Conservation (phyloP, 352 stramenopile species). For the Pythium coloratum region DNA sequence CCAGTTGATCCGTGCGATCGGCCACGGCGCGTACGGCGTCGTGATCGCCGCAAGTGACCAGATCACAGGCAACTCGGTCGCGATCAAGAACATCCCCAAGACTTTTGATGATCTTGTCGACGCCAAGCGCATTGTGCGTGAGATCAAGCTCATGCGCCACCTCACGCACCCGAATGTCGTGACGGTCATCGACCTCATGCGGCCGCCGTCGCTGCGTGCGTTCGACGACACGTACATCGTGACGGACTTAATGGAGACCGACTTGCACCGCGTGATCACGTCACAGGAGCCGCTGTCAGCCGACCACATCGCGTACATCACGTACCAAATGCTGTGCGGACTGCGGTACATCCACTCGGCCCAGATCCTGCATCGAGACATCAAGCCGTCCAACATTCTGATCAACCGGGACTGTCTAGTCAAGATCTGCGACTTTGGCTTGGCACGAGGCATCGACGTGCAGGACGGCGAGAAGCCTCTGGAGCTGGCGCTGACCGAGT, state of each 20-base stretch:
- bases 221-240: slow-evolving; percentile 89
- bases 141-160: slow-evolving; percentile 85
- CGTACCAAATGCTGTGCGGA: slow-evolving; percentile 81
- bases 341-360: slow-evolving; percentile 87
- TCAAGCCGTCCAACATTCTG: slow-evolving; percentile 97
- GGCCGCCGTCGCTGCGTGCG: slow-evolving; percentile 57
- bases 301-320: slow-evolving; percentile 83
- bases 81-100: slow-evolving; percentile 86
- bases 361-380: slow-evolving; percentile 88
- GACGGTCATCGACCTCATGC: slow-evolving; percentile 74
- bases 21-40: slow-evolving; percentile 76
- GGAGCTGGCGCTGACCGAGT: slow-evolving; percentile 81
- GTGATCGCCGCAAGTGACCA: slow-evolving; percentile 82
- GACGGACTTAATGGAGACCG: slow-evolving; percentile 82
- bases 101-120: slow-evolving; percentile 85
- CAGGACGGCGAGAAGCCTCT: slow-evolving; percentile 37
- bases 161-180: slow-evolving; percentile 71
- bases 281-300: slow-evolving; percentile 63
- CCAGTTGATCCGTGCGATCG: slow-evolving; percentile 80
- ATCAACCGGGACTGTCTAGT: slow-evolving; percentile 92
- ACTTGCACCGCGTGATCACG: slow-evolving; percentile 82
- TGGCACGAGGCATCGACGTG: slow-evolving; percentile 75
- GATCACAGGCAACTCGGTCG: slow-evolving; percentile 77
- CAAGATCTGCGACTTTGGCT: slow-evolving; percentile 90
- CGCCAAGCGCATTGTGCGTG: slow-evolving; percentile 82